A percentile compares a stretch with the other conserved stretches of the same genome.
phyloP scores from a whole-genome alignment of 2,329 filamentous ascomycete species.

The Exophiala dermatitidis region DNA sequence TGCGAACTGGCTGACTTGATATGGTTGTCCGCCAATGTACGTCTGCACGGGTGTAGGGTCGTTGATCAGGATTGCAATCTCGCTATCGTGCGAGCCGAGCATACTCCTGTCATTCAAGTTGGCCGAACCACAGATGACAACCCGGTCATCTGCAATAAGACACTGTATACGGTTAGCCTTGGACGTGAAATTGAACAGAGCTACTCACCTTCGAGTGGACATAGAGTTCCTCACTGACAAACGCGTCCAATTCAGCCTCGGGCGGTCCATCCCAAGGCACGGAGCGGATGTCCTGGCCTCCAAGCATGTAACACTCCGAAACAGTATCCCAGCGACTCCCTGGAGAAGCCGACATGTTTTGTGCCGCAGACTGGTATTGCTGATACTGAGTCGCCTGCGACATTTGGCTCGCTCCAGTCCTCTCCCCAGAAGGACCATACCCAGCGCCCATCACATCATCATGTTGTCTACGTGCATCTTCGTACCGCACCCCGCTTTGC shows the following conservation, averaged over 20 bases:
- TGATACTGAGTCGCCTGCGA: constrained; percentile 44
- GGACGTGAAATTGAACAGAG: not conserved
- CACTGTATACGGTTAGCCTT: constrained; percentile 32
- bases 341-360: constrained; percentile 42
- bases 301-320: constrained; percentile 74
- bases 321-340: constrained; percentile 66
- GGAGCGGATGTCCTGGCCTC: constrained; percentile 61
- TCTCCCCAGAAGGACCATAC: constrained; percentile 37
- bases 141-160: constrained; percentile 77
- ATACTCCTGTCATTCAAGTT: constrained; percentile 92
- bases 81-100: constrained; percentile 80
- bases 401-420: constrained; percentile 20
- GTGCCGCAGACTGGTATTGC: constrained; percentile 65
- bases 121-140: constrained; percentile 76
- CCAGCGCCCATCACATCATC: constrained; percentile 44
- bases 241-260: constrained; percentile 53
- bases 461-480: constrained; percentile 39
- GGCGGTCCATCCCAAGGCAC: constrained; percentile 53
- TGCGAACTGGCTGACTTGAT: constrained; percentile 72
- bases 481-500: constrained; percentile 40
- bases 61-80: constrained; percentile 83
- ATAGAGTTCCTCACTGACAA: constrained; percentile 57
- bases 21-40: constrained; percentile 71
- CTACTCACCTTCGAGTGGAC: constrained; percentile 48
- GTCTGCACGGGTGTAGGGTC: constrained; percentile 66